A percentile compares a stretch with the other conserved stretches of the same genome.
Evolutionary conservation across 371 early-diverging fungal genomes (phyloP).

Genomic region (Actinomortierella ambigua): DNA sequence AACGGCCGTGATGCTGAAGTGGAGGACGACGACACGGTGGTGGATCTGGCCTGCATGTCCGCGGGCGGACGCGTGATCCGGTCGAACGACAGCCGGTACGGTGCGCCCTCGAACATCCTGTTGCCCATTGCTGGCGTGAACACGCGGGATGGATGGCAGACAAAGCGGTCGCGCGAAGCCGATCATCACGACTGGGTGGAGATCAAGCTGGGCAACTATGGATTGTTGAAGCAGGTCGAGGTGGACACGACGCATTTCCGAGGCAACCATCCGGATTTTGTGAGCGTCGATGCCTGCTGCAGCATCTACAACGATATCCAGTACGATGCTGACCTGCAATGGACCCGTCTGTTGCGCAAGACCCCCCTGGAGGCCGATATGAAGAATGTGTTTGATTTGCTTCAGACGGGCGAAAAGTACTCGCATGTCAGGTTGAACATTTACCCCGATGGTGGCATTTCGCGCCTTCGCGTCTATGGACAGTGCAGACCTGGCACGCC

Average conservation of each 20-base stretch:
- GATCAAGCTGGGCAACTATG: constrained; percentile 73
- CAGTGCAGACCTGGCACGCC: constrained; percentile 4
- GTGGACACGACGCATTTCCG: constrained; percentile 83
- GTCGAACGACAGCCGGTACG: constrained; percentile 77
- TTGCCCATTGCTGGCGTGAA: constrained; percentile 75
- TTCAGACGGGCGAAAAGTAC: constrained; percentile 9
- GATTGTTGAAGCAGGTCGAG: constrained; percentile 72
- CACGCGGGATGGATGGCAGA: constrained; percentile 82
- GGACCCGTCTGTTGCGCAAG: constrained; percentile 37
- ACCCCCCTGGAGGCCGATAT: constrained; percentile 26
- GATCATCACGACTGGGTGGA: constrained; percentile 79
- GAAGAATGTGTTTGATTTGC: constrained; percentile 30
- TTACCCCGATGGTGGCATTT: constrained; percentile 47
- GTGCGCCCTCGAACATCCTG: constrained; percentile 69
- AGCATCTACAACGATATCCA: constrained; percentile 41
- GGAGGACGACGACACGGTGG: constrained; percentile 48
- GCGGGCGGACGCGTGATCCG: constrained; percentile 76
- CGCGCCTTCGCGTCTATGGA: constrained; percentile 42
- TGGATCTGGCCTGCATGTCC: constrained; percentile 77
- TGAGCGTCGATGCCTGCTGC: constrained; percentile 62
- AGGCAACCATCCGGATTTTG: constrained; percentile 81
- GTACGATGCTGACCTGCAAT: constrained; percentile 38
- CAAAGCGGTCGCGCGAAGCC: constrained; percentile 63
- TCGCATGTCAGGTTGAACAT: constrained; percentile 45
- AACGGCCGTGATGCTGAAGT: too few species aligned